Conservation (phyloP, 2,329 filamentous ascomycete genomes). For the Aspergillus sp. region DNA sequence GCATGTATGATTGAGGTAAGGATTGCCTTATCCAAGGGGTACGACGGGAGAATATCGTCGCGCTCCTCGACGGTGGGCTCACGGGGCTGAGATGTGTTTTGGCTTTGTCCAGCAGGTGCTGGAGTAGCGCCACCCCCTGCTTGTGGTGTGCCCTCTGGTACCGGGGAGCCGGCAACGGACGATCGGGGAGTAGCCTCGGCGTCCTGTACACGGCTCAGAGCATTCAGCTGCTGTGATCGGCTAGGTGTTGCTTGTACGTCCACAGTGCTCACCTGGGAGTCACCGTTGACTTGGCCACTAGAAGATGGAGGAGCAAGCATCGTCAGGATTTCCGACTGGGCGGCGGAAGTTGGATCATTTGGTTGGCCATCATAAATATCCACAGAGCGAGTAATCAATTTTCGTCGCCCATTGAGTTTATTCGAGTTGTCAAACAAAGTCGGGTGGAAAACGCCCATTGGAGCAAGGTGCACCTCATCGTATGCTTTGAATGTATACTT, state of each 20-base stretch:
- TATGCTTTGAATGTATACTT: constrained; percentile 98
- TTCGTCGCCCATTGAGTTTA: constrained; percentile 78
- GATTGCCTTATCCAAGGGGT: constrained; percentile 85
- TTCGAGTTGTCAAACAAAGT: constrained; percentile 77
- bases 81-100: constrained; percentile 37
- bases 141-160: constrained; percentile 74
- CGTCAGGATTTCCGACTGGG: constrained; percentile 69
- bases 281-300: constrained; percentile 37
- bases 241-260: constrained; percentile 46
- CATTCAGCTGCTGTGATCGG: constrained; percentile 64
- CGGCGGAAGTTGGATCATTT: constrained; percentile 83
- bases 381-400: constrained; percentile 80
- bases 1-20: constrained; percentile 86
- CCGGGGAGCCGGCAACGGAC: constrained; percentile 84
- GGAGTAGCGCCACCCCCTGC: constrained; percentile 47
- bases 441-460: constrained; percentile 92
- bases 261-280: constrained; percentile 28
- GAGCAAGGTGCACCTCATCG: constrained; percentile 90
- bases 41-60: constrained; percentile 77
- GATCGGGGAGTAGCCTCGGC: constrained; percentile 75
- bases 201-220: constrained; percentile 67
- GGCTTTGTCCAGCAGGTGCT: constrained; percentile 28
- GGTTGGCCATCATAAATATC: constrained; percentile 92
- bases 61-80: constrained; percentile 58
- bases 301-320: constrained; percentile 46